Percentiles rank a stretch among this genome's conserved stretches.
phyloP scores from a whole-genome alignment of 2,329 filamentous ascomycete genomes.

The Myrmaecium sp. region DNA sequence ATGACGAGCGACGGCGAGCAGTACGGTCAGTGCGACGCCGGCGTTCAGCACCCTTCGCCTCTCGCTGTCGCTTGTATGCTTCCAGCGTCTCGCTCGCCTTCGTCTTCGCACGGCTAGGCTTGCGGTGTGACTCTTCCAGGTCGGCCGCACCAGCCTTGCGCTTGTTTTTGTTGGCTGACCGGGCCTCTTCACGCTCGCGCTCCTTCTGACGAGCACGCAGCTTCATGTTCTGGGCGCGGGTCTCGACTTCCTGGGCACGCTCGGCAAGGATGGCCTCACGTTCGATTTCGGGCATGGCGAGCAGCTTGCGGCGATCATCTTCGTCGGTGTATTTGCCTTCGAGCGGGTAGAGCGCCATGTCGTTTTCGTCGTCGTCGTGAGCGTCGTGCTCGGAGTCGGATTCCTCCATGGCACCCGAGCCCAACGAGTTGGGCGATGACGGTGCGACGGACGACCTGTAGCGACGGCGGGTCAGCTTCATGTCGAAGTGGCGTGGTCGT shows the following conservation, averaged over 20 bases:
- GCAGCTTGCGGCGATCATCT: conserved; percentile 44
- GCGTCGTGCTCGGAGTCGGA: conserved; percentile 38
- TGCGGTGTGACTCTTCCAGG: conserved; percentile 59
- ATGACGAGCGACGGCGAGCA: conserved; percentile 27
- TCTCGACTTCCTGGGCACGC: conserved; percentile 66
- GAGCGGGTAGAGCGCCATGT: conserved; percentile 58
- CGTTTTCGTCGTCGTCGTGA: conserved; percentile 34
- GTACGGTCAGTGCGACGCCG: conserved; percentile 30
- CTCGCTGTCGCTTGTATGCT: conserved; percentile 42
- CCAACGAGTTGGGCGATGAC: conserved; percentile 54
- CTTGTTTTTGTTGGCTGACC: conserved; percentile 36
- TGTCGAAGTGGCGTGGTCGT: neutral
- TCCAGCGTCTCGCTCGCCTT: conserved; percentile 63
- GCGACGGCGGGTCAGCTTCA: conserved; percentile 2
- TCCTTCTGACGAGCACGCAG: conserved; percentile 60
- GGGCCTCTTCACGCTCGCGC: conserved; percentile 44
- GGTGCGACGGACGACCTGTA: conserved; percentile 48
- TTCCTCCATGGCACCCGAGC: conserved; percentile 81
- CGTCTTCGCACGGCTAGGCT: conserved; percentile 36
- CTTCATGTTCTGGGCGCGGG: conserved; percentile 64
- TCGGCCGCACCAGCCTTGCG: conserved; percentile 68
- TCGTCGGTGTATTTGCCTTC: conserved; percentile 61
- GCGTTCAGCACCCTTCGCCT: conserved; percentile 42
- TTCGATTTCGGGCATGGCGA: conserved; percentile 76
- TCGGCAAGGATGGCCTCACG: conserved; percentile 82